Evolutionary conservation across 2,329 filamentous ascomycete species (phyloP).

Genomic region (Trichoderma sp.): DNA sequence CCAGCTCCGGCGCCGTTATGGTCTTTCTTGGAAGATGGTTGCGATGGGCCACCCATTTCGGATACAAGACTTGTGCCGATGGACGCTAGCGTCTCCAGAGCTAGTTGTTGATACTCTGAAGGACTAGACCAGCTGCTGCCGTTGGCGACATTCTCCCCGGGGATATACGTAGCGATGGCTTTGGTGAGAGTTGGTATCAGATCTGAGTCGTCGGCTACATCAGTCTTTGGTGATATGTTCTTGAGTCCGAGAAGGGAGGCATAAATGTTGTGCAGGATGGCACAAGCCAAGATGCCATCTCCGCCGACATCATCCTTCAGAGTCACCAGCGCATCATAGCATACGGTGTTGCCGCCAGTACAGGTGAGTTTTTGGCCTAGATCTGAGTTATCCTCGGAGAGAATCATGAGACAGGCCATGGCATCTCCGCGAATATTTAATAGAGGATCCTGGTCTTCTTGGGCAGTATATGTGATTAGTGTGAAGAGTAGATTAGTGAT

Average conservation of each 20-base stretch:
- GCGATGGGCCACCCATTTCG: conserved; percentile 42
- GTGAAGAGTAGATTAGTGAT: conserved; percentile 58
- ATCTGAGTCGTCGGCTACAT: conserved; percentile 37
- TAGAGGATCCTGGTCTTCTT: conserved; percentile 46
- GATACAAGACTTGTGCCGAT: conserved; percentile 62
- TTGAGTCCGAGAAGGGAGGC: conserved; percentile 38
- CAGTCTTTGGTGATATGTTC: conserved; percentile 26
- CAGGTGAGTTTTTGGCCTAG: conserved; percentile 56
- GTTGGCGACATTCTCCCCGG: conserved; percentile 31
- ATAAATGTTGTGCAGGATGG: conserved; percentile 64
- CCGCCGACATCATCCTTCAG: conserved; percentile 51
- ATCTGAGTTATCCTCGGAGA: conserved; percentile 61
- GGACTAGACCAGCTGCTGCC: conserved; percentile 43
- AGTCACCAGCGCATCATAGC: conserved; percentile 51
- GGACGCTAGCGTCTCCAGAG: conserved; percentile 63
- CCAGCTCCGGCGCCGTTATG: conserved; percentile 36
- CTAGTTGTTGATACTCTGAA: conserved; percentile 52
- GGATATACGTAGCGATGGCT: conserved; percentile 32
- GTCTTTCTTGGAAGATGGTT: conserved; percentile 37
- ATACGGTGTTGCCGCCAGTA: conserved; percentile 45
- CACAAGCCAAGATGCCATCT: conserved; percentile 58
- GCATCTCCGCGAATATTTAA: conserved; percentile 46
- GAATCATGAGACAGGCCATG: conserved; percentile 56
- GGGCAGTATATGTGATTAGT: conserved; percentile 49
- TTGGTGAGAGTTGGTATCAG: conserved; percentile 42